Percentiles rank a stretch among this genome's conserved stretches.
These are phyloP conservation scores for Colletotrichum sp. DNA, from an alignment of 2,329 filamentous ascomycete genomes.

Conservation along the genomic window DNA sequence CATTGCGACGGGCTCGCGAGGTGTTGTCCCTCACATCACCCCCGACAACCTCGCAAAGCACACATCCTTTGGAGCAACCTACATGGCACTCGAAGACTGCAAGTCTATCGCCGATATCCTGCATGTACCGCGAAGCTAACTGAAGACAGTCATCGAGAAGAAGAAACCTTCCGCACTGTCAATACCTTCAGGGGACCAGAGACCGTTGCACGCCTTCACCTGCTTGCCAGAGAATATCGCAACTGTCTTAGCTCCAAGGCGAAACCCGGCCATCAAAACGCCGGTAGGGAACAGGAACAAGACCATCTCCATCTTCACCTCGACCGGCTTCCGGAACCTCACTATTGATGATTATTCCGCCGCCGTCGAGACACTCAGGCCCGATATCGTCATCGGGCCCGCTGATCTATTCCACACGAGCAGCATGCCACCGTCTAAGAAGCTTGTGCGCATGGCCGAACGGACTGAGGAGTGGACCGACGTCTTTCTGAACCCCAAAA, in stretches of 20 bases:
- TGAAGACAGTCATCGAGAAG: conserved; percentile 57
- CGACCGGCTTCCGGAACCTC: conserved; percentile 81
- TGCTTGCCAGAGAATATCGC: conserved; percentile 69
- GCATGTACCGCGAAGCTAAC: background rate
- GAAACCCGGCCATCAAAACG: conserved; percentile 75
- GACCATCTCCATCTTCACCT: conserved; percentile 80
- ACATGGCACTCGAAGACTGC: conserved; percentile 94
- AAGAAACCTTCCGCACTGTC: conserved; percentile 50
- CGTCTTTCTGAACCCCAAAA: conserved; percentile 61
- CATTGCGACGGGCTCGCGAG: conserved; percentile 80
- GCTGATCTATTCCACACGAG: conserved; percentile 68
- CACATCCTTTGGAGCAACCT: conserved; percentile 71
- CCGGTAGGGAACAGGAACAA: conserved; percentile 74
- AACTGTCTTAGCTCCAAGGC: conserved; percentile 77
- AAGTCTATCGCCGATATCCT: conserved; percentile 41
- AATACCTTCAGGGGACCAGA: conserved; percentile 42
- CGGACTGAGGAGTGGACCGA: conserved; percentile 84
- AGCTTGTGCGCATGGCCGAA: conserved; percentile 83
- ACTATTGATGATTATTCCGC: conserved; percentile 71
- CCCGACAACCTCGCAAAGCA: conserved; percentile 78
- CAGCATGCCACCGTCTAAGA: conserved; percentile 68
- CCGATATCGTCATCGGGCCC: conserved; percentile 81
- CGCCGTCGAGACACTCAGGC: conserved; percentile 67
- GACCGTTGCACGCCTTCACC: conserved; percentile 77
- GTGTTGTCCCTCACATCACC: conserved; percentile 84